Evolutionary conservation across 2,329 filamentous ascomycete genomes (phyloP), one percentile per base, ranked within the genome.

Genomic region (Stagonosporopsis tanaceti): DNA sequence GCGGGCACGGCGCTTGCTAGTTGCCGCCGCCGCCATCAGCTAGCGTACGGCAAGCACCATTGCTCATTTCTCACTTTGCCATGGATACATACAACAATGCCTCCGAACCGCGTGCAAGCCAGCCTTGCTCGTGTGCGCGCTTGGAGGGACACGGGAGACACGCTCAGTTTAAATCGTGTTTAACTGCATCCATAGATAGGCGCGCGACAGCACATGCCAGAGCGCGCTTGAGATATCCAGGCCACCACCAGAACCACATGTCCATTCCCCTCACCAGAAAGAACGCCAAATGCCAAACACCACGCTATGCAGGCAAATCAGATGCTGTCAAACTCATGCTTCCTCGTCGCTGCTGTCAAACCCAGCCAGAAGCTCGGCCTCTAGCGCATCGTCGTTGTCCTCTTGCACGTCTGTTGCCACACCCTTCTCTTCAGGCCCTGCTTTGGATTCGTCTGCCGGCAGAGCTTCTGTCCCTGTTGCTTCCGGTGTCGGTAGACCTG

Each of bases 321-420:
- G 56, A 62, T 53, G 30, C 39, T 41, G 22, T 34, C 46, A 59
- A 57, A 32, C 24, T 55, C 44, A 59, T 22, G 42, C 61, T 22
- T 67, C 62, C 30, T 61, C 65, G n/a, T 62, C 64, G 27, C 66
- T 66, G 32, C 64, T 69, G 27, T 67, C 63, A 27, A 70, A 68
- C 6, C 65, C 69, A 15, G 77, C 76, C 79, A 68, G 82, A 83
- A 66, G 71, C 77, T 77, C 77, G 2, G 73, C 77, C 27, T 76
- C 72, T 12, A 72, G 61, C 9, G 59, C 73, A n/a, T 85, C 84
- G 72, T 88, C 88, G 47, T 89, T 74, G 65, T 88, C 72, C 11
- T 65, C 65, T 24, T 72, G 81, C 51, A 84, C 83, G 28, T 76
- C 77, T 2, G 71, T 58, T 55, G 59, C 64, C 62, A 64, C 65